Conservation (phyloP, 2,329 filamentous ascomycete species). For the Cercospora janseana region DNA sequence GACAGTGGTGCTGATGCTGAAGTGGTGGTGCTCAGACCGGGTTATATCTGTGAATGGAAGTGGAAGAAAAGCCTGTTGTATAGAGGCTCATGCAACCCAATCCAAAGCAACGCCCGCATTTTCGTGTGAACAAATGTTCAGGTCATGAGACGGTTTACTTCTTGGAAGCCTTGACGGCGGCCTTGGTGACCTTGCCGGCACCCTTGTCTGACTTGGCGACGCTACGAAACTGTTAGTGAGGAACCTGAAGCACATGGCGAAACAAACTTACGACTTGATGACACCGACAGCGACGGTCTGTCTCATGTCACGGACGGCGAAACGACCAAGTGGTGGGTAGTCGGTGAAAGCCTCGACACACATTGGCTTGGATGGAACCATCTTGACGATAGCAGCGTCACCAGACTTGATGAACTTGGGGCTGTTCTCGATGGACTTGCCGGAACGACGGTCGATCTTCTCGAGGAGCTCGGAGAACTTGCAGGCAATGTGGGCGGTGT, state of each 20-base stretch:
- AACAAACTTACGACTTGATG: conserved; percentile 27
- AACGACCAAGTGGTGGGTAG: conserved; percentile 98
- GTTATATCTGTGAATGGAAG: conserved; percentile 17
- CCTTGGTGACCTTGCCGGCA: conserved; percentile 54
- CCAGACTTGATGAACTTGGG: conserved; percentile 99
- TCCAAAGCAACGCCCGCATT: conserved; percentile 28
- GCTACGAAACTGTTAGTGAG: conserved; percentile 12
- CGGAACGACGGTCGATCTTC: conserved; percentile 99
- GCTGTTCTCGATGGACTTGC: conserved; percentile 85
- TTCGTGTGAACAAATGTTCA: conserved; percentile 20
- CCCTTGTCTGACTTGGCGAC: conserved; percentile 49
- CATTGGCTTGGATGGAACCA: conserved; percentile 99
- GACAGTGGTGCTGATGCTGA: conserved; percentile 21
- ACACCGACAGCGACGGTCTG: conserved; percentile 62
- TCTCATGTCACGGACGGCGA: conserved; percentile 98
- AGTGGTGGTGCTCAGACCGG: conserved; percentile 25
- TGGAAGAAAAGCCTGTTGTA: conserved; percentile 25
- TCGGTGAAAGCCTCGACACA: conserved; percentile 99
- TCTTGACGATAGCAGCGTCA: conserved; percentile 99
- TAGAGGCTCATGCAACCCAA: conserved; percentile 23
- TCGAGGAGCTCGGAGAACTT: conserved; percentile 99
- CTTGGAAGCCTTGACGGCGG: conserved; percentile 41
- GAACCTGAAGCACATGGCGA: not conserved
- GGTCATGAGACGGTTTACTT: conserved; percentile 36
- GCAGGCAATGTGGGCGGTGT: conserved; percentile 99